Base-by-base conservation (phyloP, 169 alveolate species). In the Plasmodium sp. region DNA sequence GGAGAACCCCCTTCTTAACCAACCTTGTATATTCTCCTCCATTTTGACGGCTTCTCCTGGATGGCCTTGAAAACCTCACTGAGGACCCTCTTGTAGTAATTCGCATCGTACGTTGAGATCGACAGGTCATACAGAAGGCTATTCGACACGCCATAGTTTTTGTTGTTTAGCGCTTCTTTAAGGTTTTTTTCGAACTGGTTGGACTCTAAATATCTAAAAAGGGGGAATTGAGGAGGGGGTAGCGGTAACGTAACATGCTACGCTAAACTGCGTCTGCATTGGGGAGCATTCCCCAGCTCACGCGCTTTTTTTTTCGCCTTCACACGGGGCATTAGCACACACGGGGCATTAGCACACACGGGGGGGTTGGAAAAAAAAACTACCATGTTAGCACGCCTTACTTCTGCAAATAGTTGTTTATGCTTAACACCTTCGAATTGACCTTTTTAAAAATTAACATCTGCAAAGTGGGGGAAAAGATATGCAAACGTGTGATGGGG, bases 401-500 rank as follows among this genome's bases (percentile, higher is more conserved):
- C 94, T 88, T 88, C 73, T 88, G 94, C 48, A 88, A 79, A 88
- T 88, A 88, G 36, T 88, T 88, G 83, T 88, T 88, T 88, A 88
- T 88, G 73, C 94, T 88, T 81, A 43, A 88, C n/a, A 88, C 94
- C 75, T 88, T 88, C 80, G 94, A 88, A 79, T 88, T 88, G 12
- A 88, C 94, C 74, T 88, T 88, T 81, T 88, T 88, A 88, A 88
- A 88, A 62, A 88, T 16, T 88, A 88, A 81, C 94, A 88, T 88
- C 94, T 88, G 62, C 82, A 51, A 16, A 14, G 22, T 14, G 22
- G 62, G 77, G 1, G n/a, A 67, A 31, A 2, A 67, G 6, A 51
- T 51, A 22, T 22, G 27, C 27, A 22, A 14, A 12, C 18, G 62
- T 12, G 16, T 51, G 18, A 51, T 51, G 22, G 12, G 3, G 62